Base-by-base conservation (phyloP, 2,329 filamentous ascomycete genomes). In the Phyllosticta citriasiana region DNA sequence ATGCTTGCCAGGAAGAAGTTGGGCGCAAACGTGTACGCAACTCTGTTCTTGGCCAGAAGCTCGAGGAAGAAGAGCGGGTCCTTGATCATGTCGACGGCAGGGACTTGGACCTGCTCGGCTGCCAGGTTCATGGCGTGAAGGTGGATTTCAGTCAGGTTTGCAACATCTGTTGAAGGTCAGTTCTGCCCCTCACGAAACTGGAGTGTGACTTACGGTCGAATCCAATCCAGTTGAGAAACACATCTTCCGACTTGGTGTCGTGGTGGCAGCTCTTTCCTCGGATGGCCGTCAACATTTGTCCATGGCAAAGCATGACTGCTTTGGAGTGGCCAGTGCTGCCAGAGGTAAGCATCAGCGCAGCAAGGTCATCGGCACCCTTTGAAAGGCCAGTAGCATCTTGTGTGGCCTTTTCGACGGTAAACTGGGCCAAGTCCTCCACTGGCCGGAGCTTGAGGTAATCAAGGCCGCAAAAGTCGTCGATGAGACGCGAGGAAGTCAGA, bases 261-360 rank as follows among this genome's bases (percentile, higher is more conserved):
- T 55, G 64, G 14, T 27, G 50, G 16, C 26, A 52, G 2, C 63
- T 59, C 65, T 82, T 82, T 22, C 77, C 78, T 1, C 58, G 7
- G 10, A 79, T 61, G 0, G 79, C 71, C 1, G 73, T 65, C 0
- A 80, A 53, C 0, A 82, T 65, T 65, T 82, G 79, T 0, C 62
- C 55, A 59, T 81, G 76, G 0, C 67, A 71, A 1, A 82, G 69
- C 1, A 62, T 64, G 1, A 82, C 80, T 0, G 79, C 80, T 66
- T 83, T 84, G 3, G 78, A 70, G 57, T 77, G 74, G 1, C 80
- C 80, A 24, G 77, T 80, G 64, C 75, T 79, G 2, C 81, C 80
- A 1, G 80, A 83, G 1, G 81, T 83, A 3, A 84, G 69, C 78
- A 82, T 80, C 3, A 69, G 50, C 47, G 60, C 56, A 1, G 67